Evolutionary conservation across 2,329 filamentous ascomycete genomes (phyloP), one percentile per base, ranked within the genome.

Genomic region (Parascedosporium putredinis): DNA sequence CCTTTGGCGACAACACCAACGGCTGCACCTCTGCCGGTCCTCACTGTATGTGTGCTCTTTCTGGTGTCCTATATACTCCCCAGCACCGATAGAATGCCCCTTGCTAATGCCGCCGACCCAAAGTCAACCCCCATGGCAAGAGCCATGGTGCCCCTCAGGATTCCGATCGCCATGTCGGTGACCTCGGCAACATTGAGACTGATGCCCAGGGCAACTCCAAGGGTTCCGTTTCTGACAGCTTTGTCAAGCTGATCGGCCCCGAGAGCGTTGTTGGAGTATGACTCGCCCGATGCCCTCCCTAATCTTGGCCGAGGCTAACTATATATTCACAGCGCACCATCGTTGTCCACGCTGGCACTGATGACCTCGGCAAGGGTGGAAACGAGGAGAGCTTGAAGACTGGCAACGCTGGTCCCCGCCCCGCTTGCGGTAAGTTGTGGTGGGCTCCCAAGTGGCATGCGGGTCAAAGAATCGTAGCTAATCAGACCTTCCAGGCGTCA

Each of bases 1-100:
- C 93, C 70, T 98, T 95, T 65, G 93, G 93, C 69, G 93, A 97
- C 81, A 97, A 97, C 81, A 97, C 93, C 79, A 98, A 98, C 75
- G 93, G 93, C 70, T 98, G 93, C 86, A 97, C 91, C 58, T 95
- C 87, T 59, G 93, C 93, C 59, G 93, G 93, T 50, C 91, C 93
- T 71, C 93, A 98, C 78, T 98, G 89, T 95, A 76, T 67, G 87
- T 73, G n/a, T n/a, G n/a, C n/a, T n/a, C n/a, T 31, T 10, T 33
- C 22, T 5, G 12, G 12, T 49, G 5, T 51, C 31, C 20, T 33
- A 34, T n/a, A 29, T 25, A n/a, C 9, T 46, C 18, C 14, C 33
- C 22, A 22, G 9, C 20, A 2, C 14, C 10, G 1, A 29, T n/a
- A 8, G 31, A n/a, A n/a, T n/a, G n/a, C n/a, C n/a, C n/a, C n/a